Percentiles rank a stretch among this genome's conserved stretches.
These are phyloP conservation scores for Claviceps paspali DNA, from an alignment of 2,329 filamentous ascomycete species.

Conservation along the genomic window DNA sequence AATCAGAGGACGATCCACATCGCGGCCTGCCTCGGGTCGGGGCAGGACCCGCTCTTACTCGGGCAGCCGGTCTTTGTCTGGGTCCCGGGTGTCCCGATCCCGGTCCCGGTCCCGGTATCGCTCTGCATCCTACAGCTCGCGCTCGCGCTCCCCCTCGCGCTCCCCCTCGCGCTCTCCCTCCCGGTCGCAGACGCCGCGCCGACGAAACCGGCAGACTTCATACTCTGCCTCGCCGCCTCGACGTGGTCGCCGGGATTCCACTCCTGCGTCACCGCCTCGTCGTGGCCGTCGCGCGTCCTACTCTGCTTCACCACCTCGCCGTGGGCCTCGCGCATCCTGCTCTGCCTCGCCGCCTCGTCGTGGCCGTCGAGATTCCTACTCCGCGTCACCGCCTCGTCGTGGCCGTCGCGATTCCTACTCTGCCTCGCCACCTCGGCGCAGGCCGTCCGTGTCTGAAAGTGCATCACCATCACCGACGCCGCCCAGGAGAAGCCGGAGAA, in stretches of 20 bases:
- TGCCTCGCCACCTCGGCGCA: constrained; percentile 4
- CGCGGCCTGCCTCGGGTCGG: constrained; percentile 2
- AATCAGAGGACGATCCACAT: constrained; percentile 5
- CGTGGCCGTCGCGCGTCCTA: constrained; percentile 1
- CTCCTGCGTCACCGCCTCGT: constrained; percentile 4
- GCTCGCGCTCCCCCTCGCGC: constrained; percentile 2
- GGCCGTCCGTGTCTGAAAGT: constrained; percentile 1
- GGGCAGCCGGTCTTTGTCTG: constrained; percentile 4
- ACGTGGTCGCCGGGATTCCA: constrained; percentile 1
- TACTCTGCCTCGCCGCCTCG: constrained; percentile 5
- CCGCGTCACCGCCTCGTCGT: constrained; percentile 1
- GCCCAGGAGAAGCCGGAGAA: neutral
- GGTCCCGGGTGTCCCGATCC: constrained; percentile 3
- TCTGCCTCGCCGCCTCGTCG: constrained; percentile 5
- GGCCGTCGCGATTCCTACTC: constrained; percentile 3
- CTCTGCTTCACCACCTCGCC: constrained; percentile 1
- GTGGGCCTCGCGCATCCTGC: constrained; percentile 1
- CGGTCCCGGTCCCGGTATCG: constrained; percentile 5
- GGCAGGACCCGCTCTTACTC: constrained; percentile 4
- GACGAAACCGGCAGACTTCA: too few species aligned
- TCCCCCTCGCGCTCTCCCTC: constrained; percentile 1
- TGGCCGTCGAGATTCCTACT: too few species aligned
- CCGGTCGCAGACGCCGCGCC: too few species aligned
- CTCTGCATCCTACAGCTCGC: constrained; percentile 1
- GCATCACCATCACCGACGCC: constrained; percentile 3